phyloP scores from a whole-genome alignment of 1,284 basidiomycete genomes.

The Blastosporella zonata region DNA sequence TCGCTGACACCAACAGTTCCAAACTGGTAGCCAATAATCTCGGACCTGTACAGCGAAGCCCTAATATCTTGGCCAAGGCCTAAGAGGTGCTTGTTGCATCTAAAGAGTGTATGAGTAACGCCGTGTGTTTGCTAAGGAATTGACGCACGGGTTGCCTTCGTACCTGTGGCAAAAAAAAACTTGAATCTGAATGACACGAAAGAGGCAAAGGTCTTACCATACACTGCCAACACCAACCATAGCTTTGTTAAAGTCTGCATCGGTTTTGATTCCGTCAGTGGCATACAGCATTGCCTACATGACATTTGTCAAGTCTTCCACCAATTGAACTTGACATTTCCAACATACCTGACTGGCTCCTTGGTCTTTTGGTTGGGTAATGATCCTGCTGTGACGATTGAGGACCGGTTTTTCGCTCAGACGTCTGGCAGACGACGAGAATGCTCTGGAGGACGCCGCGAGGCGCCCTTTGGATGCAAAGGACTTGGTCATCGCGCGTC shows the following conservation, averaged over 20 bases:
- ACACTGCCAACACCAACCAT: conserved; percentile 96
- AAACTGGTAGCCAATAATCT: conserved; percentile 93
- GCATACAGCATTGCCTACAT: conserved; percentile 92
- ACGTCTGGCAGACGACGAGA: conserved; percentile 39
- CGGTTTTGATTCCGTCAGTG: conserved; percentile 79
- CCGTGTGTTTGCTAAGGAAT: conserved; percentile 1
- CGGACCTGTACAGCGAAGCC: conserved; percentile 69
- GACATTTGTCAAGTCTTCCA: conserved; percentile 11
- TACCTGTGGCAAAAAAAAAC: conserved; percentile 52
- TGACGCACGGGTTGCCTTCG: conserved; percentile 81
- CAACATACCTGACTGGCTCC: conserved; percentile 81
- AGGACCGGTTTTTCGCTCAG: conserved; percentile 50
- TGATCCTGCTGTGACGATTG: conserved; percentile 81
- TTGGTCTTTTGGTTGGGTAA: conserved; percentile 90
- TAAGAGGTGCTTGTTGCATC: conserved; percentile 91
- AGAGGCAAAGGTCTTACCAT: conserved; percentile 59
- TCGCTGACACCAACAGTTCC: conserved; percentile 97
- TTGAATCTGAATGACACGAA: conserved; percentile 12
- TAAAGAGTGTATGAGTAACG: conserved; percentile 27
- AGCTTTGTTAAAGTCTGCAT: conserved; percentile 86
- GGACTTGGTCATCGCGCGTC: conserved; percentile 22
- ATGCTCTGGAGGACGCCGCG: conserved; percentile 32
- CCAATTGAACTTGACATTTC: conserved; percentile 9
- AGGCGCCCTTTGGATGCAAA: conserved; percentile 21
- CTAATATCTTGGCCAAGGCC: conserved; percentile 88